Evolutionary conservation across 108 stramenopile genomes (phyloP).

Genomic region (Nitzschia inconspicua): DNA sequence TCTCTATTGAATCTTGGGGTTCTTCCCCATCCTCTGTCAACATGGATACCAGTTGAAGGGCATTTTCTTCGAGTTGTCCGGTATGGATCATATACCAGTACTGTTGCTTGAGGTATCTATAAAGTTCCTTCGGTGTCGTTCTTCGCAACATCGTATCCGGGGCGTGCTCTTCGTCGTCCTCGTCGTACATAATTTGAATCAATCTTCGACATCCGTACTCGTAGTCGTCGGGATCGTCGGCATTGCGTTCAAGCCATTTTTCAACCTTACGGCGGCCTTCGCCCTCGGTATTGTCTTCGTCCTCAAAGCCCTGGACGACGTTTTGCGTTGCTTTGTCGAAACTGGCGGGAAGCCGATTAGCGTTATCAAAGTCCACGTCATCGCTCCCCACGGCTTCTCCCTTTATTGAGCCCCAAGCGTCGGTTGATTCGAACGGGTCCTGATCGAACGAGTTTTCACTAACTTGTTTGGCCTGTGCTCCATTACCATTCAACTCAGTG

Average conservation of each 20-base stretch:
- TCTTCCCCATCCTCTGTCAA: no score
- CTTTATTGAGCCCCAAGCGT: no score
- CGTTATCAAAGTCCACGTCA: not conserved
- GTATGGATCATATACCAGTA: constrained; percentile 28
- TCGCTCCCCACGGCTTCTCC: no score
- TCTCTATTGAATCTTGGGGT: no score
- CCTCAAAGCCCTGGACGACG: not conserved
- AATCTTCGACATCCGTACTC: constrained; percentile 19
- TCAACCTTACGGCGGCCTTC: constrained; percentile 1
- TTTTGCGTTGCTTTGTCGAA: no score
- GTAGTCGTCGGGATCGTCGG: constrained; percentile 26
- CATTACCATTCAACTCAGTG: no score
- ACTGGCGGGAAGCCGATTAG: not conserved
- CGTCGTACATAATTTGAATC: constrained; percentile 4
- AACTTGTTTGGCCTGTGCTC: no score
- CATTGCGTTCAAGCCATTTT: constrained; percentile 25
- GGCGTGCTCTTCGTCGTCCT: constrained; percentile 20
- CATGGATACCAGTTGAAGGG: no score
- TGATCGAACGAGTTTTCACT: not conserved
- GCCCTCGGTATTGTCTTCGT: not conserved
- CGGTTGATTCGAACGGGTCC: not conserved
- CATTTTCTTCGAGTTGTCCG: constrained; percentile 9
- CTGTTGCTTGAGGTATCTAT: constrained; percentile 20
- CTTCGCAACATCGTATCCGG: constrained; percentile 22
- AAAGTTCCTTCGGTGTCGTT: constrained; percentile 13